Conservation (phyloP, 2,329 filamentous ascomycete species). For the Nemania diffusa region DNA sequence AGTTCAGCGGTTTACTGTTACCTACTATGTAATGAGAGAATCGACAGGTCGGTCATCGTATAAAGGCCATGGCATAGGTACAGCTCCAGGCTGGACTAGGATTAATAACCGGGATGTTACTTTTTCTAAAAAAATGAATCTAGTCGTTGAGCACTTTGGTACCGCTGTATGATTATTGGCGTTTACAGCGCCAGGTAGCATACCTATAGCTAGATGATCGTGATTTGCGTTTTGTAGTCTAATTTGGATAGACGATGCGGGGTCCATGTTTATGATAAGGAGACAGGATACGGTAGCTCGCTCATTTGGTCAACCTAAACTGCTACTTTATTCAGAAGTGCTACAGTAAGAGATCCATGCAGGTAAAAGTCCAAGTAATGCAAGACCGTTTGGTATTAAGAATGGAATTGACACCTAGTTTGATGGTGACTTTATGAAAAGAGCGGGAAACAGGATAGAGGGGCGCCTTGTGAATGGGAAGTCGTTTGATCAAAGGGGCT, state of each 20-base stretch:
- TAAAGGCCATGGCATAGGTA: neutral
- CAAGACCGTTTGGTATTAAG: too few species aligned
- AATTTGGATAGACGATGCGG: too few species aligned
- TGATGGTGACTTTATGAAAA: neutral
- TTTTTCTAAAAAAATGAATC: neutral
- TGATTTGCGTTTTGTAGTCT: neutral
- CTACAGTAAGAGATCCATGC: too few species aligned
- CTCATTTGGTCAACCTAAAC: too few species aligned
- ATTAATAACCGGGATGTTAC: constrained; percentile 1
- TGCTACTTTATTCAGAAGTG: too few species aligned
- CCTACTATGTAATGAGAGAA: constrained; percentile 9
- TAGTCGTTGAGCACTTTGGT: neutral
- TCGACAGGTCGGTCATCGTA: constrained; percentile 3
- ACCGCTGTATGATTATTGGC: neutral
- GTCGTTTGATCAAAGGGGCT: neutral
- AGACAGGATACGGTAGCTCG: too few species aligned
- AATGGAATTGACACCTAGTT: too few species aligned
- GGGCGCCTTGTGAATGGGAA: neutral
- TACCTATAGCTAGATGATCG: too few species aligned
- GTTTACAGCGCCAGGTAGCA: too few species aligned
- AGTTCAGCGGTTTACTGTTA: neutral
- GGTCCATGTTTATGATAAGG: too few species aligned
- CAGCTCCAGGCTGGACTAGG: neutral
- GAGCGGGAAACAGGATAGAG: neutral
- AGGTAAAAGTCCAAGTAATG: too few species aligned